These are phyloP conservation scores for Flaveria linearis DNA, from an alignment of 129 eudicot genomes.

Conservation along the genomic window DNA sequence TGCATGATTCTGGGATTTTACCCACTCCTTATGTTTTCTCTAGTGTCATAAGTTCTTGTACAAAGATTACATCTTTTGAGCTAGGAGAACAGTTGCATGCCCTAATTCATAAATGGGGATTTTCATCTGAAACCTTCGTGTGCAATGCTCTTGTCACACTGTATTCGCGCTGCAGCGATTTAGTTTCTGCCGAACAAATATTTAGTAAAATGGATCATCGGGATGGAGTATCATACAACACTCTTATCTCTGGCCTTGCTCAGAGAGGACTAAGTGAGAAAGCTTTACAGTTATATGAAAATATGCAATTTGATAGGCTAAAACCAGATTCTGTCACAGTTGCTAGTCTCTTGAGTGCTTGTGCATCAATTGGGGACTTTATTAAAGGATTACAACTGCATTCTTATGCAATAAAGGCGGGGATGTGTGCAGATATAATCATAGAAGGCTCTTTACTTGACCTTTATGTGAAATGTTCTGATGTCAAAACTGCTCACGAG, in stretches of 20 bases:
- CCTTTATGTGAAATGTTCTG: conserved; percentile 89
- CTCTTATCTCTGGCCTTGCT: conserved; percentile 86
- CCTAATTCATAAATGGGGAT: conserved; percentile 70
- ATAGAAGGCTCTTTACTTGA: conserved; percentile 96
- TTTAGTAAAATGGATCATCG: conserved; percentile 56
- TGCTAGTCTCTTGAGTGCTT: conserved; percentile 75
- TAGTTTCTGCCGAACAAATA: conserved; percentile 57
- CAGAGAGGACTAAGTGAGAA: conserved; percentile 57
- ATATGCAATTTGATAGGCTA: conserved; percentile 64
- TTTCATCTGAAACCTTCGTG: conserved; percentile 65
- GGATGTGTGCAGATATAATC: conserved; percentile 74
- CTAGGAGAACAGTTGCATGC: conserved; percentile 78
- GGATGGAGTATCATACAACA: conserved; percentile 79
- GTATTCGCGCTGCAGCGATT: conserved; percentile 59
- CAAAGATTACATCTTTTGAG: conserved; percentile 55
- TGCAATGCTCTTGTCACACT: conserved; percentile 76
- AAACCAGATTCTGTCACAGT: conserved; percentile 90
- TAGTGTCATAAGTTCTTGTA: conserved; percentile 80
- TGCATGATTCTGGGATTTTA: conserved; percentile 57
- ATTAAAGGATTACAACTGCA: conserved; percentile 77
- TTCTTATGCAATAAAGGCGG: conserved; percentile 76
- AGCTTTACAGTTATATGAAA: conserved; percentile 57
- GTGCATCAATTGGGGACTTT: conserved; percentile 70
- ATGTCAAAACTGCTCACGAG: conserved; percentile 67
- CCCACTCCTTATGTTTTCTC: conserved; percentile 89